A percentile compares a stretch with the other conserved stretches of the same genome.
Conservation (phyloP, 1,284 basidiomycete genomes). For the Sphaerobolus stellatus region DNA sequence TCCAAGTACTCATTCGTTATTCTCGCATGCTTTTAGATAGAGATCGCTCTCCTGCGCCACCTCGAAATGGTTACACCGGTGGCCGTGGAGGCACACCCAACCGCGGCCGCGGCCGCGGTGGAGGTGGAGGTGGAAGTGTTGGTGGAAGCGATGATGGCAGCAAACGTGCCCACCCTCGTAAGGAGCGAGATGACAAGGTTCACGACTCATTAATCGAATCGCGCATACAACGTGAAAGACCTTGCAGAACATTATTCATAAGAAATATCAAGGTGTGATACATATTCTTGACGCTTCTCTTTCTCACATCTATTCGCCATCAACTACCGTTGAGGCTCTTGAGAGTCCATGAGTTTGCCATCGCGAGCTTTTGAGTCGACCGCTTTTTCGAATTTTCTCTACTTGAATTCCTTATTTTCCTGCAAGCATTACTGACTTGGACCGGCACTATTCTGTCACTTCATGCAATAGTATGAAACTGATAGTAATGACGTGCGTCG, state of each 20-base stretch:
- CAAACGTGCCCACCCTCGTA: conserved; percentile 13
- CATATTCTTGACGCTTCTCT: neutral
- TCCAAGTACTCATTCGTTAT: neutral
- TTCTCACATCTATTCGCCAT: neutral
- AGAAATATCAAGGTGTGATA: conserved; percentile 89
- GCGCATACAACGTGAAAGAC: conserved; percentile 86
- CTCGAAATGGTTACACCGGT: no score
- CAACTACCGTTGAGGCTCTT: neutral
- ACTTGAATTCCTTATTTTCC: neutral
- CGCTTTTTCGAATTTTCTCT: neutral
- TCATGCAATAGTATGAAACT: conserved; percentile 77
- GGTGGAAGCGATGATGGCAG: conserved; percentile 6
- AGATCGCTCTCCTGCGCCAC: conserved; percentile 4
- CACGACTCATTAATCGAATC: conserved; percentile 87
- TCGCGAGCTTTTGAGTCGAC: neutral
- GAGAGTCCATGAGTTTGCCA: neutral
- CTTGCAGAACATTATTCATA: conserved; percentile 94
- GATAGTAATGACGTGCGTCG: conserved; percentile 79
- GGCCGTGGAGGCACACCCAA: no score
- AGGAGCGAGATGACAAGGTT: conserved; percentile 75
- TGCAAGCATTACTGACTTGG: neutral
- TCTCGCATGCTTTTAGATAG: conserved; percentile 7
- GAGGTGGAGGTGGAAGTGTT: conserved; percentile 12
- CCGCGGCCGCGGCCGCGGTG: conserved; percentile 10
- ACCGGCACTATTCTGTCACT: conserved; percentile 17